phyloP scores from a whole-genome alignment of 164 flowering plant species.

The Tinospora cordifolia region DNA sequence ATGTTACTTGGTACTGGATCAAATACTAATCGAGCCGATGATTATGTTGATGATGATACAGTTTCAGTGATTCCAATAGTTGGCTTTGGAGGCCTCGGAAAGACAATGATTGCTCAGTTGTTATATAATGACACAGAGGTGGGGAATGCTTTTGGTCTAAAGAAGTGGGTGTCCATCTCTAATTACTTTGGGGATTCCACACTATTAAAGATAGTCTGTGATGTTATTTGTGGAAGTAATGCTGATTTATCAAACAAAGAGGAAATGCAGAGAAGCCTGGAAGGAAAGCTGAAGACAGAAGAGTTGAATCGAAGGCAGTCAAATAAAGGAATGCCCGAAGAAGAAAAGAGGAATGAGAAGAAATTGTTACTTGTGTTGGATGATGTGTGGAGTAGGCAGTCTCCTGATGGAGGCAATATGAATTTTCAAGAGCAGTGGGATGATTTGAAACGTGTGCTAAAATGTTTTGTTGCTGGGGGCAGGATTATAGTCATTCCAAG shows the following conservation, averaged over 20 bases:
- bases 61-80: background rate
- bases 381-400: background rate
- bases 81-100: background rate
- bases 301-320: no score
- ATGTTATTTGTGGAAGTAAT: background rate
- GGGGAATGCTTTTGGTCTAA: background rate
- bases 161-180: background rate
- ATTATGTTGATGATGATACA: background rate
- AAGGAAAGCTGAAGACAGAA: background rate
- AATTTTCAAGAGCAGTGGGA: background rate
- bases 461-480: background rate
- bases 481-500: background rate
- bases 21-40: background rate
- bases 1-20: background rate
- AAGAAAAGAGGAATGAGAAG: background rate
- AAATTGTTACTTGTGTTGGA: constrained; percentile 2
- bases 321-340: no score
- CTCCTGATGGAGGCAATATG: no score
- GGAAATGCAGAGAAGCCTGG: no score
- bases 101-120: background rate
- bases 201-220: background rate
- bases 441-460: background rate
- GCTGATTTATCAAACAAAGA: background rate
- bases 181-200: background rate
- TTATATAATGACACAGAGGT: background rate